A percentile compares a stretch with the other conserved stretches of the same genome.
These are phyloP conservation scores for Panicum hallii DNA, from an alignment of 202 grass and related monocot genomes.

Conservation along the genomic window DNA sequence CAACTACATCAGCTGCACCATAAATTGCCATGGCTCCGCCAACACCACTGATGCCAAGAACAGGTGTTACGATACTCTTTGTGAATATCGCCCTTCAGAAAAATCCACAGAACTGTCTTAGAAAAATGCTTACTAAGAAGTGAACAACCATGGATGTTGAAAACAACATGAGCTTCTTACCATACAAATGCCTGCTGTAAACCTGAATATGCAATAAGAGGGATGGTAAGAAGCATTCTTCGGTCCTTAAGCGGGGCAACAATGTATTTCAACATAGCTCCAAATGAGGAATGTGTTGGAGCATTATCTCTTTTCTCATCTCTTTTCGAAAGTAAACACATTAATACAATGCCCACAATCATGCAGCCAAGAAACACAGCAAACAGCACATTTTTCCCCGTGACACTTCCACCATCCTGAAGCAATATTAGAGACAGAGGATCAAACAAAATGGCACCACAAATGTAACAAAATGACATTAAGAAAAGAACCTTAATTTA, in stretches of 20 bases:
- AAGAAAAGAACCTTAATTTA: conserved; percentile 4
- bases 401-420: conserved; percentile 73
- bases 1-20: conserved; percentile 89
- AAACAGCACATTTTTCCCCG: conserved; percentile 85
- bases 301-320: conserved; percentile 58
- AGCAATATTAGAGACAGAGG: conserved; percentile 41
- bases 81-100: conserved; percentile 86
- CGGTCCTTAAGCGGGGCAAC: conserved; percentile 75
- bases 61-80: conserved; percentile 88
- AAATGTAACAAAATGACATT: not conserved
- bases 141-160: conserved; percentile 28
- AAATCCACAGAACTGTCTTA: conserved; percentile 36
- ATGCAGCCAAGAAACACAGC: conserved; percentile 87
- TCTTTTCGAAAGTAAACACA: conserved; percentile 92
- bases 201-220: conserved; percentile 91
- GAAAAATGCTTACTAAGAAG: not conserved
- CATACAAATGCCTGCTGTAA: conserved; percentile 95
- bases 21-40: conserved; percentile 97
- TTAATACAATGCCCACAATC: conserved; percentile 85
- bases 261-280: conserved; percentile 73
- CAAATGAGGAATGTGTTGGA: conserved; percentile 60
- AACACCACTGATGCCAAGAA: conserved; percentile 90
- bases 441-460: conserved; percentile 5
- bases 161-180: conserved; percentile 47
- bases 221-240: conserved; percentile 87